Base-by-base conservation (phyloP, 1,284 basidiomycete genomes). In the Vanrija pseudolonga region DNA sequence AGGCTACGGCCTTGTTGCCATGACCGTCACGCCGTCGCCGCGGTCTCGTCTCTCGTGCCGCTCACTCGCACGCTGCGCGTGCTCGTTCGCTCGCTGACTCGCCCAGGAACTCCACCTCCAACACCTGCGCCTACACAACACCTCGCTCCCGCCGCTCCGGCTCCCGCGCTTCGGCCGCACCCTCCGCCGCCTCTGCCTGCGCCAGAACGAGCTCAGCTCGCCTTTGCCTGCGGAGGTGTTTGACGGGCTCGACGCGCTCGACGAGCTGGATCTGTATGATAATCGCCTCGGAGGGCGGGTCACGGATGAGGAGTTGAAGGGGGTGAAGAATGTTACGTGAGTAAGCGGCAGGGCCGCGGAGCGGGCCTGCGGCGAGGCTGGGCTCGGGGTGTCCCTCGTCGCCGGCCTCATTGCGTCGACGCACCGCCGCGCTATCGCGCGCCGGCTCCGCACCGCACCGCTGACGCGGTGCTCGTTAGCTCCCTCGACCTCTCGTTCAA, bases 401-500 rank as follows among this genome's bases (percentile, higher is more conserved):
- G n/a, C n/a, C n/a, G n/a, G n/a, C n/a, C n/a, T n/a, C n/a, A n/a
- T n/a, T n/a, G n/a, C n/a, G n/a, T 9, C 20, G 37, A 38, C 12
- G 5, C 18, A 28, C 4, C 18, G 9, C 6, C n/a, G n/a, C n/a
- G n/a, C n/a, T n/a, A n/a, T n/a, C n/a, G n/a, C n/a, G n/a, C n/a
- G n/a, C n/a, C n/a, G n/a, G n/a, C n/a, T n/a, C n/a, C n/a, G n/a
- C n/a, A n/a, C n/a, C n/a, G 17, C 22, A 6, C 36, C 36, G 37
- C 45, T 47, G 22, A 42, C 44, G 3, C 12, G 7, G 7, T 12
- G 32, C 32, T 26, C 24, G 24, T 18, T 59, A 96, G 93, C 44
- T 80, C 84, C 3, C 80, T 98, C 45, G 96, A 98, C 77, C 79
- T 97, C 28, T 98, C 94, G 2, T 98, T 97, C 83, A 98, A 98